Base-by-base conservation (phyloP, 1,139 yeast species). In the Saccharomyces pastorianus region DNA sequence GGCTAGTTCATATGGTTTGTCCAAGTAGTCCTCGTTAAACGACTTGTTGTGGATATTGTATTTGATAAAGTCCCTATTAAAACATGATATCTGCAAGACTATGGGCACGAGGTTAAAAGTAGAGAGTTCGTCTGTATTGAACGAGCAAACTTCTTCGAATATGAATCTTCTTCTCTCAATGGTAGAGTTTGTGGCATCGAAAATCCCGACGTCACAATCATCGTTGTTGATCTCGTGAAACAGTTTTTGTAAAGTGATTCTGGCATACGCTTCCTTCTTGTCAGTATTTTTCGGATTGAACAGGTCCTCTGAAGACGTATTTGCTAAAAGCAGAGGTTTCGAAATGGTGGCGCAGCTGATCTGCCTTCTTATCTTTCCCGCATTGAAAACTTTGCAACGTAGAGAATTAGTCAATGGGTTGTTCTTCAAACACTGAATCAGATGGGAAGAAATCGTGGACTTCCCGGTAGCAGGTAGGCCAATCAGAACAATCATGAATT, bases 381-480 rank as follows among this genome's bases (percentile, higher is more conserved):
- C 83, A 65, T 80, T 79, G 68, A 77, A 77, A 29, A 78, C 71
- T 11, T 56, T 46, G 48, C 69, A 53, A 62, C 67, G 46, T 51
- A 66, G 42, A 32, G 58, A 68, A 61, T 55, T 63, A 51, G 63
- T 64, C 6, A 48, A 46, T 9, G 57, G 61, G 32, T 56, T 58
- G 59, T 64, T 59, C 52, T 70, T 71, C 46, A 82, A 69, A 57
- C 68, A 76, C 8, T 73, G 65, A 29, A 75, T 73, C 50, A 84
- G 66, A 60, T 82, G 83, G 48, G 73, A 73, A 46, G 84, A 77
- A 14, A 84, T 72, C 7, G 89, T 81, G 25, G 87, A 82, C 68
- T 85, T 85, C 2, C 90, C 91, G 25, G 81, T 75, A 0, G 90
- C 90, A 0, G 91, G 90, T 49, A 85, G 71, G 0, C 90, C 91